Percentiles rank a stretch among this genome's conserved stretches.
Evolutionary conservation across 2,329 filamentous ascomycete species (phyloP).

Genomic region (Triangularia verruculosa): DNA sequence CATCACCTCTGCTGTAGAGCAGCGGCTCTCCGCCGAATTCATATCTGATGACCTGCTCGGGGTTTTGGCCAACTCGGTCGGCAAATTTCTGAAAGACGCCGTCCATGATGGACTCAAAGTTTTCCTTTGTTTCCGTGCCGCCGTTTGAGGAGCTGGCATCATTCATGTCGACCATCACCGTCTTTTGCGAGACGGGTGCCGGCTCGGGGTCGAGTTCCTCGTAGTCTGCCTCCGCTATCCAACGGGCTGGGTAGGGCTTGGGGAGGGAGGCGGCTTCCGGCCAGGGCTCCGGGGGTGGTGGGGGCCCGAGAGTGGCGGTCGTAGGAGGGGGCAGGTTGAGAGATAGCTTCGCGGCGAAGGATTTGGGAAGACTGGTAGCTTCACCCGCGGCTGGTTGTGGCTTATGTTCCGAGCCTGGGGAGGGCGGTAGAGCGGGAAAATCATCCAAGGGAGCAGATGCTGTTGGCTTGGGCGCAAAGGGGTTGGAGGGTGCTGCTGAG

Average conservation of each 20-base stretch:
- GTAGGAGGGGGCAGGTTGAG: conserved; percentile 58
- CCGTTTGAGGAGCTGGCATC: conserved; percentile 32
- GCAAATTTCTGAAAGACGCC: conserved; percentile 78
- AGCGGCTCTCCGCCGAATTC: conserved; percentile 72
- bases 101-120: conserved; percentile 73
- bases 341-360: conserved; percentile 73
- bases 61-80: conserved; percentile 73
- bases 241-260: conserved; percentile 68
- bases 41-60: conserved; percentile 78
- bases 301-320: conserved; percentile 32
- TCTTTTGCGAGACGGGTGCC: conserved; percentile 47
- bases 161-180: conserved; percentile 49
- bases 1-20: conserved; percentile 76
- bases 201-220: conserved; percentile 70
- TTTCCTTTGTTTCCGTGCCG: conserved; percentile 62
- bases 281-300: conserved; percentile 66
- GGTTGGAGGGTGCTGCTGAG: conserved; percentile 43
- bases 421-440: conserved; percentile 27
- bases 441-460: conserved; percentile 53
- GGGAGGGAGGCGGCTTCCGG: conserved; percentile 65
- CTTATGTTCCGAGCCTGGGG: conserved; percentile 31
- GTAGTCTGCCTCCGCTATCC: conserved; percentile 85
- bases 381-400: conserved; percentile 44
- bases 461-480: conserved; percentile 48
- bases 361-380: conserved; percentile 48